phyloP scores from a whole-genome alignment of 176 grass and related monocot genomes.

The Melocanna baccifera region DNA sequence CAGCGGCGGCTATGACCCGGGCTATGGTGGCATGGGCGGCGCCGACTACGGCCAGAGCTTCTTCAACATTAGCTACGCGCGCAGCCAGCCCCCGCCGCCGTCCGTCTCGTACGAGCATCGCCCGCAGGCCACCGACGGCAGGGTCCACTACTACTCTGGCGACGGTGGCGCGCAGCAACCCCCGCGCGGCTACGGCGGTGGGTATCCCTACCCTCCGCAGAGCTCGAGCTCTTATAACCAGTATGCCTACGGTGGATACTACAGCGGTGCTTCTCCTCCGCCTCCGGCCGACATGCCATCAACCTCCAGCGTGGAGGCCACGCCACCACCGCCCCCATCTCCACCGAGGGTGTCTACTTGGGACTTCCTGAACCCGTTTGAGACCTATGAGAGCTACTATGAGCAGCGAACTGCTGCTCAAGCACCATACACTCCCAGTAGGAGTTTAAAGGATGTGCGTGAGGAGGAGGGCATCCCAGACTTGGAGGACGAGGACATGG shows the following conservation, averaged over 20 bases:
- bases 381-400: slow-evolving; percentile 77
- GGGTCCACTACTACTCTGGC: slow-evolving; percentile 36
- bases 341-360: slow-evolving; percentile 84
- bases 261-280: slow-evolving; percentile 36
- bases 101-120: slow-evolving; percentile 52
- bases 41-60: slow-evolving; percentile 43
- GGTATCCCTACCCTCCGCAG: slow-evolving; percentile 49
- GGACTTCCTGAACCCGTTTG: slow-evolving; percentile 95
- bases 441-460: slow-evolving; percentile 80
- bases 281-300: slow-evolving; percentile 36
- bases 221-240: slow-evolving; percentile 51
- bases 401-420: slow-evolving; percentile 35
- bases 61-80: slow-evolving; percentile 65
- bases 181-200: slow-evolving; percentile 30
- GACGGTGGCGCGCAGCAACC: slow-evolving; percentile 28
- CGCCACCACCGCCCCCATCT: slow-evolving; percentile 65
- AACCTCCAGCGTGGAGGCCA: slow-evolving; percentile 28
- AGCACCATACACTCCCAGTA: slow-evolving; percentile 59
- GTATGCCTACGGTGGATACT: slow-evolving; percentile 56
- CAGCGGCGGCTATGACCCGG: slow-evolving; percentile 6
- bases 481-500: slow-evolving; percentile 82
- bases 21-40: slow-evolving; percentile 34
- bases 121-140: slow-evolving; percentile 31
- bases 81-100: slow-evolving; percentile 39
- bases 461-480: slow-evolving; percentile 99